Evolutionary conservation across 2,329 filamentous ascomycete species (phyloP), one percentile per base, ranked within the genome.

Genomic region (Xylaria sp.): DNA sequence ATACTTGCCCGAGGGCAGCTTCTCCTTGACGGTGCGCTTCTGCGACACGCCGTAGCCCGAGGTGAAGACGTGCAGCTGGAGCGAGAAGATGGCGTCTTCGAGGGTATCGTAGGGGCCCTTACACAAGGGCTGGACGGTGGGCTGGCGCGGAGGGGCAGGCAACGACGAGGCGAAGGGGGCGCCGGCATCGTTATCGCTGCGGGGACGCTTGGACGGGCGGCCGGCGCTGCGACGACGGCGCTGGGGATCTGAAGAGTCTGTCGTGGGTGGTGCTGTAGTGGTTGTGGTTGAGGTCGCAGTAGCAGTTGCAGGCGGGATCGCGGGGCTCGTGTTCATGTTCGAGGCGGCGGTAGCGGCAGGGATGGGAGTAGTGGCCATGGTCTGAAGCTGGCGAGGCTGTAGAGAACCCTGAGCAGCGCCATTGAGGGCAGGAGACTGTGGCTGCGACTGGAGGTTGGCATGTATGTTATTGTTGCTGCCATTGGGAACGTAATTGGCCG

Each of bases 11-110:
- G 75, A 75, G 12, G 75, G 71, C 2, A 76, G 75, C 70, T 78
- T 78, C 71, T 77, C 75, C 57, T 76, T 76, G 28, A 78, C 75
- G 8, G 75, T 77, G 13, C 76, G 76, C 71, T 77, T 77, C 56
- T 78, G 76, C 60, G 75, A 76, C n/a, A 78, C 75, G 7, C 76
- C 76, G 60, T 76, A 77, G 36, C 76, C 76, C n/a, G 75, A 76
- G 39, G 71, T 76, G 63, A 78, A 78, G 28, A 77, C 75, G 67
- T 77, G 74, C 3, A 75, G 69, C 65, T 78, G 76, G 20, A 78
- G 70, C n/a, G 72, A 66, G 71, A 77, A 78, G 39, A 76, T 73
- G 31, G 76, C 76, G 52, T 78, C 76, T 18, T 77, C 75, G 33
- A 77, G 52, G 1, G 74, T 75, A 33, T 69, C 48, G 72, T 78